phyloP scores from a whole-genome alignment of 768 basidiomycete species.

The Cystobasidium onofrii region DNA sequence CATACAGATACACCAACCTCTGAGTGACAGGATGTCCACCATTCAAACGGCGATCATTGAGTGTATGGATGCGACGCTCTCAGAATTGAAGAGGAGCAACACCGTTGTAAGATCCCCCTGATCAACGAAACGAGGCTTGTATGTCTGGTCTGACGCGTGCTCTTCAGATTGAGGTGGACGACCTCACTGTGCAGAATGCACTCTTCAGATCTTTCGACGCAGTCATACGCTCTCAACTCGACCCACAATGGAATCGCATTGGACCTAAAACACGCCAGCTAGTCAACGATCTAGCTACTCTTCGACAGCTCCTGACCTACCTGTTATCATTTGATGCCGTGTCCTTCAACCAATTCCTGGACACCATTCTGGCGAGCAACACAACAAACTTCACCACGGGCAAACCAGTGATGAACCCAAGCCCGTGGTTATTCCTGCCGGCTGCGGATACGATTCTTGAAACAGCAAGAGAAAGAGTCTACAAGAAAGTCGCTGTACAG shows the following conservation, averaged over 20 bases:
- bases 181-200: constrained; percentile 81
- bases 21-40: constrained; percentile 79
- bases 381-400: constrained; percentile 51
- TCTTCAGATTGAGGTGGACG: constrained; percentile 78
- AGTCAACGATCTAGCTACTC: constrained; percentile 73
- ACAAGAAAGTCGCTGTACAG: constrained; percentile 49
- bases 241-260: constrained; percentile 94
- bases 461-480: constrained; percentile 72
- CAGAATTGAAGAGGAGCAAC: constrained; percentile 81
- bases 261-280: constrained; percentile 85
- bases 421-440: constrained; percentile 85
- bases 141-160: background rate
- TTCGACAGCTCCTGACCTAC: constrained; percentile 78
- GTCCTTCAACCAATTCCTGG: constrained; percentile 82
- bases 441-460: constrained; percentile 79
- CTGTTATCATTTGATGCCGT: constrained; percentile 83
- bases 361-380: constrained; percentile 68
- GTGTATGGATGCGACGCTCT: constrained; percentile 83
- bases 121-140: background rate
- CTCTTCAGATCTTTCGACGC: constrained; percentile 88
- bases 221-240: constrained; percentile 77
- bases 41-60: constrained; percentile 87
- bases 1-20: constrained; percentile 74
- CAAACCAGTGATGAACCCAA: constrained; percentile 58
- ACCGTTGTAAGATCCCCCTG: constrained; percentile 52